A percentile compares a stretch with the other conserved stretches of the same genome.
Conservation (phyloP, 106 monocot species). For the Acorus calamus region DNA sequence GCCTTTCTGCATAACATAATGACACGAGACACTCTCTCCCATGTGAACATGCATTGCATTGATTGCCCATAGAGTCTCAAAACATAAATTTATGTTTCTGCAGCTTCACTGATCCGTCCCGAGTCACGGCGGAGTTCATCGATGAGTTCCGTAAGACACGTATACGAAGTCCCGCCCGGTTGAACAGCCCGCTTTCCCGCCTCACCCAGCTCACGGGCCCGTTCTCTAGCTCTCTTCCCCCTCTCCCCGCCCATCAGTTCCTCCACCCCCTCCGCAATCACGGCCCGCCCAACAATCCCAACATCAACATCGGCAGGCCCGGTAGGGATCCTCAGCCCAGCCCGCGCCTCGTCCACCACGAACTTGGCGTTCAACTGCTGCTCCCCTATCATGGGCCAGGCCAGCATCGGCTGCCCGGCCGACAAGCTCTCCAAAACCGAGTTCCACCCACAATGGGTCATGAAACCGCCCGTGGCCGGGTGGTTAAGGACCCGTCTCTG, state of each 20-base stretch:
- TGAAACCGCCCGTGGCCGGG: constrained; percentile 25
- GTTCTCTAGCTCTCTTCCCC: constrained; percentile 12
- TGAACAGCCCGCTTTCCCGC: constrained; percentile 9
- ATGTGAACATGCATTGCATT: too few relatives aligned
- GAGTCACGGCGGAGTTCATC: not conserved
- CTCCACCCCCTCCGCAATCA: constrained; percentile 11
- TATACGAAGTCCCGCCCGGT: constrained; percentile 14
- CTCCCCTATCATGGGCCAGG: constrained; percentile 49
- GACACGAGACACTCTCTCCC: too few relatives aligned
- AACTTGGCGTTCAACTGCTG: constrained; percentile 39
- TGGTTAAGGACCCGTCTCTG: constrained; percentile 47
- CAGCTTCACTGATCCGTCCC: too few relatives aligned
- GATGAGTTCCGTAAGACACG: constrained; percentile 7
- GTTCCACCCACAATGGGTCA: constrained; percentile 42
- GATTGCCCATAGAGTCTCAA: too few relatives aligned
- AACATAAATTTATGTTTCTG: too few relatives aligned
- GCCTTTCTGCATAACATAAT: too few relatives aligned
- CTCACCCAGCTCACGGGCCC: not conserved
- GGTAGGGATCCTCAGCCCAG: constrained; percentile 10
- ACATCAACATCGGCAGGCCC: not conserved
- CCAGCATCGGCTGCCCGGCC: constrained; percentile 34
- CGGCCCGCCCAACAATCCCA: constrained; percentile 6
- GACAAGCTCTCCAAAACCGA: constrained; percentile 18
- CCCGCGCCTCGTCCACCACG: constrained; percentile 21
- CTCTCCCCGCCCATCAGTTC: constrained; percentile 16